These are phyloP conservation scores for Podaxis sp. DNA, from an alignment of 768 basidiomycete genomes.

Conservation along the genomic window DNA sequence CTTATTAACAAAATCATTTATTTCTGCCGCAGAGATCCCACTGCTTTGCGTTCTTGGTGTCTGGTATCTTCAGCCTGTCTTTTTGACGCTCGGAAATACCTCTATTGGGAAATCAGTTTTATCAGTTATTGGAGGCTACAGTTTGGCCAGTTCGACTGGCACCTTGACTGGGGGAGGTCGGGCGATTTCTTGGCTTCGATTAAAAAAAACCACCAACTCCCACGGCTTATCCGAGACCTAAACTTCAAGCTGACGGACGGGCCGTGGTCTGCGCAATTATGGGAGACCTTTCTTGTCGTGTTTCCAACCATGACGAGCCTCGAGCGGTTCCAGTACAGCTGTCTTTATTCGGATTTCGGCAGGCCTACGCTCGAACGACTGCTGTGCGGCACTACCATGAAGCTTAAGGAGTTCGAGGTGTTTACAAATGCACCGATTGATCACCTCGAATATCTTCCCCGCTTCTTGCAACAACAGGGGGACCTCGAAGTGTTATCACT, in stretches of 20 bases:
- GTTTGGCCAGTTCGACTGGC: not conserved
- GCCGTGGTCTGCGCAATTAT: not conserved
- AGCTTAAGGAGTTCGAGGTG: not conserved
- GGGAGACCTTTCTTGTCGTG: not conserved
- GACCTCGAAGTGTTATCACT: not conserved
- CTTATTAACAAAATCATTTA: not conserved
- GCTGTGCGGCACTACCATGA: not conserved
- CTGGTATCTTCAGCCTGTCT: not conserved
- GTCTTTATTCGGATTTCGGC: not conserved
- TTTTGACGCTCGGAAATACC: not conserved
- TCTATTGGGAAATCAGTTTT: not conserved
- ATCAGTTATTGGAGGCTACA: not conserved
- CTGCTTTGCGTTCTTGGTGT: not conserved
- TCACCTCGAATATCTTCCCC: not conserved
- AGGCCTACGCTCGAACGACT: not conserved
- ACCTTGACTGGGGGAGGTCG: not conserved
- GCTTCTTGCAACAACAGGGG: not conserved
- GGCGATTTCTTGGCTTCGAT: not conserved
- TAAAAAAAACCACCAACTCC: not conserved
- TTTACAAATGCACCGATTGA: not conserved
- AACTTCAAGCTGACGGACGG: not conserved
- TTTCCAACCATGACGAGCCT: not conserved
- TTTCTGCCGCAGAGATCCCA: not conserved
- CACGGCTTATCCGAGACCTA: not conserved
- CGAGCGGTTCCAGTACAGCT: not conserved